Percentiles rank a stretch among this genome's conserved stretches.
Conservation (phyloP, 2,329 filamentous ascomycete genomes). For the Acarospora socialis region DNA sequence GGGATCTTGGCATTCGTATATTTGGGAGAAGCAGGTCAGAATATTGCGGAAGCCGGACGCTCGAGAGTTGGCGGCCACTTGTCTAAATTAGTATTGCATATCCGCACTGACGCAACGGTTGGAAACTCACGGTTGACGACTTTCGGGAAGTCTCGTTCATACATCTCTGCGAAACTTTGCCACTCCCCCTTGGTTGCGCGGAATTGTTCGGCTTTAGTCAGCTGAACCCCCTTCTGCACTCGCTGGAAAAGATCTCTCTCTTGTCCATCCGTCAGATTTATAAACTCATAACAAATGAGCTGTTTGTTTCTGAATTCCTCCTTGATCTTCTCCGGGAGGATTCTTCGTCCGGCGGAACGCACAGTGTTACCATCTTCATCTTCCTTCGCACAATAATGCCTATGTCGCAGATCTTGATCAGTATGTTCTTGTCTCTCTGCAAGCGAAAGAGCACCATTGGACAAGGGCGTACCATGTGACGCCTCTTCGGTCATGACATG, state of each 20-base stretch:
- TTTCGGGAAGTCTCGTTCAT: conserved; percentile 20
- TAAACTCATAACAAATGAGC: conserved; percentile 23
- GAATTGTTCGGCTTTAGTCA: conserved; percentile 24
- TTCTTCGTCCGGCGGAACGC: conserved; percentile 1
- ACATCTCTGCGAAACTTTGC: conserved; percentile 23
- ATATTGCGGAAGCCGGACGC: conserved; percentile 20
- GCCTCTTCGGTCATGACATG: conserved; percentile 21
- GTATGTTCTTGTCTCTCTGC: too few species aligned
- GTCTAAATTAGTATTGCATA: not conserved
- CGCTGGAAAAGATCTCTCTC: conserved; percentile 26
- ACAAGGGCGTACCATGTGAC: conserved; percentile 19
- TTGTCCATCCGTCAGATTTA: conserved; percentile 18
- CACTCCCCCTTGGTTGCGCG: conserved; percentile 23
- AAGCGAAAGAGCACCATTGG: not conserved
- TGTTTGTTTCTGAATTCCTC: conserved; percentile 21
- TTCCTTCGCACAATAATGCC: not conserved
- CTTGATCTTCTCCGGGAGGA: conserved; percentile 16
- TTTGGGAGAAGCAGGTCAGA: conserved; percentile 23
- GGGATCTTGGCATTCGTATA: conserved; percentile 22
- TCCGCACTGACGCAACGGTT: not conserved
- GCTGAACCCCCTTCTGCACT: conserved; percentile 24
- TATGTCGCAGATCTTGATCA: not conserved
- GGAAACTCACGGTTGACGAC: conserved; percentile 15
- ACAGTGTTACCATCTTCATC: conserved; percentile 1
- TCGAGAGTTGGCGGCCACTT: not conserved